A percentile compares a stretch with the other conserved stretches of the same genome.
Conservation (phyloP, 2,329 filamentous ascomycete species). For the Hortaea werneckii region DNA sequence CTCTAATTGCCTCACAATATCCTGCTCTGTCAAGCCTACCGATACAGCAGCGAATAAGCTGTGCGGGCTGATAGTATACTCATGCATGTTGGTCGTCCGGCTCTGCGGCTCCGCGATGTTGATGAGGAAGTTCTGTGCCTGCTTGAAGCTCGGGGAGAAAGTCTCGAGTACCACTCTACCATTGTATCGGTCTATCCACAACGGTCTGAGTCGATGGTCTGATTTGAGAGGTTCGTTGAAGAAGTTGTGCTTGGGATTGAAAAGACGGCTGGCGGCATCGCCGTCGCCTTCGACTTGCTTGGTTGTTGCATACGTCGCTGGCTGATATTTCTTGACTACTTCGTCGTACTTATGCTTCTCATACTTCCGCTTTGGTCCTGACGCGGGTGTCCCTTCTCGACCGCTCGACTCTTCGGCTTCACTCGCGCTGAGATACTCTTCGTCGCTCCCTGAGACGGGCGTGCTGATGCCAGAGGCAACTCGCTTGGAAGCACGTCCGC, state of each 20-base stretch:
- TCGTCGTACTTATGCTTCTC: conserved; percentile 27
- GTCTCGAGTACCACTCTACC: conserved; percentile 88
- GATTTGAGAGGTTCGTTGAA: conserved; percentile 73
- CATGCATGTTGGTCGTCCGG: conserved; percentile 80
- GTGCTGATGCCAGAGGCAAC: conserved; percentile 31
- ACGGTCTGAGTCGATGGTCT: conserved; percentile 78
- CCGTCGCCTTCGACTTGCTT: conserved; percentile 24
- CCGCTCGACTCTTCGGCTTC: conserved; percentile 16
- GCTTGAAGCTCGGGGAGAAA: conserved; percentile 76
- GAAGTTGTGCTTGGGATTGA: conserved; percentile 60
- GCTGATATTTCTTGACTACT: conserved; percentile 44
- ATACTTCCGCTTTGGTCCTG: conserved; percentile 1
- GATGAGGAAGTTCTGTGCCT: conserved; percentile 88
- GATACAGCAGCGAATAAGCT: conserved; percentile 93
- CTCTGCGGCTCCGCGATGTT: conserved; percentile 92
- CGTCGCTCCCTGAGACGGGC: conserved; percentile 40
- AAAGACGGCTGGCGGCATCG: conserved; percentile 47
- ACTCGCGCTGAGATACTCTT: conserved; percentile 47
- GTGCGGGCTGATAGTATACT: conserved; percentile 84
- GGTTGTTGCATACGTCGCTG: conserved; percentile 40
- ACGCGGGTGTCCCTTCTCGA: conserved; percentile 9
- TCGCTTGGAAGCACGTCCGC: conserved; percentile 26
- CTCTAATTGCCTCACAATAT: conserved; percentile 84
- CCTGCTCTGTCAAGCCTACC: conserved; percentile 77
- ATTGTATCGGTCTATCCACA: conserved; percentile 86